Base-by-base conservation (phyloP, 768 basidiomycete species). In the Suillus variegatus region DNA sequence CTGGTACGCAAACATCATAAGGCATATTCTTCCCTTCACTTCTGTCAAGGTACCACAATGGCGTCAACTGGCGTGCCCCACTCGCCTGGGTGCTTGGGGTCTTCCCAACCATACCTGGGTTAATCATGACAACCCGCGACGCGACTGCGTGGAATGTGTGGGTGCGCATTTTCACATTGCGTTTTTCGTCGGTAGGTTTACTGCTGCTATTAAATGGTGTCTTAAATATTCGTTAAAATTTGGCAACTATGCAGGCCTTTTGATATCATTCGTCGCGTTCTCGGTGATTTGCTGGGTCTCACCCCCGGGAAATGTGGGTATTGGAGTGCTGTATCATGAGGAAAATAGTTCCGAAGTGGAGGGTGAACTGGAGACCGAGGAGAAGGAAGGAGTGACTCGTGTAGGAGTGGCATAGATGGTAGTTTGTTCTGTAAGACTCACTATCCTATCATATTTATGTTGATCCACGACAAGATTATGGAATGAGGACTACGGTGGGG, bases 91-190 rank as follows among this genome's bases (percentile, higher is more conserved):
- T 64, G 16, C 56, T 66, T 28, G 64, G 60, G 14, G 57, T 64
- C 20, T 60, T 68, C 36, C 68, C 63, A 47, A 69, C 62, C 38
- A 61, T 69, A 63, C 69, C 69, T n/a, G 69, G 69, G 43, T 61
- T 70, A 49, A 63, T 70, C 62, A 70, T 70, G 68, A 56, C 65
- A 22, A 56, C 68, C 36, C 61, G 56, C 16, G 60, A 70, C 49
- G 43, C 65, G n/a, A 55, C 60, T n/a, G 41, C 68, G 22, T 66
- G 65, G 57, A 69, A 66, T 61, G 56, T 55, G 46, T 69, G 69
- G 69, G 65, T 69, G 52, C 57, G 64, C 44, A 58, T 65, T 28
- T 70, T 56, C 66, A 70, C 36, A 70, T 70, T 28, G 63, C 69
- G 18, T 70, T 70, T 63, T 46, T 70, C 51, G 66, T 69, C 20